Conservation (phyloP, 2,329 filamentous ascomycete species). For the Clarireedia sp. region DNA sequence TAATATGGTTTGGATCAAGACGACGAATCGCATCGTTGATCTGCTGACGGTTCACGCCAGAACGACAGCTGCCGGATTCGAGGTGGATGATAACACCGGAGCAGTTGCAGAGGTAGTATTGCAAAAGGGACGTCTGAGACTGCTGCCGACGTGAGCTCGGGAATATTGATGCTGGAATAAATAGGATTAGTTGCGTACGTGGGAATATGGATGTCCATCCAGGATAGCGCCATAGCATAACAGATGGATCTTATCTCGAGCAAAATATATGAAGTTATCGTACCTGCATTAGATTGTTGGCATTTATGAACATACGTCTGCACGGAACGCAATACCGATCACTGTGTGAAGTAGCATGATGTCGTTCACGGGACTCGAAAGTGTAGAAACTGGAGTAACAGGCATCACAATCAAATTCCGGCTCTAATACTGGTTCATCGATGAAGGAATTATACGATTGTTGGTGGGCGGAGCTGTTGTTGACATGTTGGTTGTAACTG, state of each 20-base stretch:
- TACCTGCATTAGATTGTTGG: slow-evolving; percentile 21
- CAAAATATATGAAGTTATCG: neutral
- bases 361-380: slow-evolving; percentile 16
- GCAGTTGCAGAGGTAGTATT: slow-evolving; percentile 37
- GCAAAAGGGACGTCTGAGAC: slow-evolving; percentile 50
- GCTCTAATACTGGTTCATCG: neutral
- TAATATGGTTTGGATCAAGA: slow-evolving; percentile 39
- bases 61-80: slow-evolving; percentile 42
- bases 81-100: slow-evolving; percentile 54
- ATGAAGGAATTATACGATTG: neutral
- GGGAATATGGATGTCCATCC: too few species aligned
- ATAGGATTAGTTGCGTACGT: too few species aligned
- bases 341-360: slow-evolving; percentile 9
- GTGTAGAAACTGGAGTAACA: slow-evolving; percentile 14
- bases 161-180: slow-evolving; percentile 46
- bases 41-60: slow-evolving; percentile 37
- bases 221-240: neutral
- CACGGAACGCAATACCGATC: slow-evolving; percentile 21
- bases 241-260: neutral
- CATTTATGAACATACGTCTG: slow-evolving; percentile 17
- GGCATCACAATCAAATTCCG: slow-evolving; percentile 16
- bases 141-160: slow-evolving; percentile 37
- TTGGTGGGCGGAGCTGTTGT: slow-evolving; percentile 14
- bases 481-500: slow-evolving; percentile 16
- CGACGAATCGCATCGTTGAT: slow-evolving; percentile 39